A percentile compares a stretch with the other conserved stretches of the same genome.
Conservation (phyloP, 1,284 basidiomycete species). For the Grifola frondosa region DNA sequence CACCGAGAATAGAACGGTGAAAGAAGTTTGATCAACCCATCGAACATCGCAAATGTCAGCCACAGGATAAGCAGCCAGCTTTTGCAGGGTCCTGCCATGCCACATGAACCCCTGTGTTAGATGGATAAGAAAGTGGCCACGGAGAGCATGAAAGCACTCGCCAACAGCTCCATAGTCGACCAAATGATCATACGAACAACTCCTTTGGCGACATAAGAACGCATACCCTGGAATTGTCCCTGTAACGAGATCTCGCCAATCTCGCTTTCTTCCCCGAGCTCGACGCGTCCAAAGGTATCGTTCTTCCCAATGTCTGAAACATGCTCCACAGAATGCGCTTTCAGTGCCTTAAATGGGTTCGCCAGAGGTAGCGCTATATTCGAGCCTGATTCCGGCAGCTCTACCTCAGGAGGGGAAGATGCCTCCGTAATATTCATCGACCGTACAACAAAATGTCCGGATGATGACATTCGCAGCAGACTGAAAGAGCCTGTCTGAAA, state of each 20-base stretch:
- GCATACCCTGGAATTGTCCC: conserved; percentile 35
- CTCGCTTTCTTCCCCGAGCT: conserved; percentile 22
- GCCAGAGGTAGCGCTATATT: conserved; percentile 38
- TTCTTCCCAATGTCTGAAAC: conserved; percentile 23
- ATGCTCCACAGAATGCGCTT: conserved; percentile 41
- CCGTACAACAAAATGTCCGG: conserved; percentile 22
- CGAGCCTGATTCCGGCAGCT: conserved; percentile 19
- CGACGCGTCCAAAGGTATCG: conserved; percentile 6
- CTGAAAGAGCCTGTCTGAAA: conserved; percentile 20
- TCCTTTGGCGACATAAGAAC: conserved; percentile 27
- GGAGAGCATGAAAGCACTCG: too few species aligned
- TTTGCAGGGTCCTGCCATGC: not conserved
- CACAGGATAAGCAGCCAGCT: conserved; percentile 10
- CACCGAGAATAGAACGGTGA: conserved; percentile 8
- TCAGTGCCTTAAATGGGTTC: conserved; percentile 60
- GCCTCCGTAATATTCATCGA: conserved; percentile 14
- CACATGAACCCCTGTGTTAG: conserved; percentile 1
- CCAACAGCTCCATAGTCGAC: conserved; percentile 44
- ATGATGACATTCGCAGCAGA: conserved; percentile 25
- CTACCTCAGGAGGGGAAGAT: conserved; percentile 8
- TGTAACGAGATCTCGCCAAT: conserved; percentile 32
- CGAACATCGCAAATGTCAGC: conserved; percentile 33
- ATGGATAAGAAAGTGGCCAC: not conserved
- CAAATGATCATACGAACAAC: conserved; percentile 41
- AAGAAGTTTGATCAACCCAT: conserved; percentile 39